Evolutionary conservation across 352 stramenopile species (phyloP).

Genomic region (Phytophthora hybrid): DNA sequence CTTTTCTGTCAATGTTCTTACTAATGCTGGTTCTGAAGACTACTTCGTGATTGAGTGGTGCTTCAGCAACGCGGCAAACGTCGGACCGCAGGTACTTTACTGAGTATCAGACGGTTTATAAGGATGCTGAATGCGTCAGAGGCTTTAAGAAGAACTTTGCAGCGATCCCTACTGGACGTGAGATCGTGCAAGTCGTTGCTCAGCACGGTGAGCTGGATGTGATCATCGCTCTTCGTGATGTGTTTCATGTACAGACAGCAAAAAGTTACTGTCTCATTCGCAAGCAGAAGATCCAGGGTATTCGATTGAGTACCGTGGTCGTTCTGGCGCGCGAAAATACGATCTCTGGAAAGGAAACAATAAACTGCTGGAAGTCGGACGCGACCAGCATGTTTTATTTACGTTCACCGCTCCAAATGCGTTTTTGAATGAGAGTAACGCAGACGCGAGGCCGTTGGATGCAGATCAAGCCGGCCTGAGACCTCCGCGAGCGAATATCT

Average conservation of each 20-base stretch:
- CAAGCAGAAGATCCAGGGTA: conserved; percentile 21
- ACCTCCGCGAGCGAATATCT: not conserved
- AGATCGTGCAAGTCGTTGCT: conserved; percentile 4
- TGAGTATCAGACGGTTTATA: conserved; percentile 1
- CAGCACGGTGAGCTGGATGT: not conserved
- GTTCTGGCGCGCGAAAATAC: not conserved
- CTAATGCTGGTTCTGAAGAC: not conserved
- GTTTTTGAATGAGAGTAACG: not conserved
- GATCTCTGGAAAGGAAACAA: conserved; percentile 8
- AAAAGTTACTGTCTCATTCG: conserved; percentile 11
- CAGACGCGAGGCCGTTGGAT: not conserved
- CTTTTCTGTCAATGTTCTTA: not conserved
- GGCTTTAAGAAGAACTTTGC: conserved; percentile 16
- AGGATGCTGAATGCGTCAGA: not conserved
- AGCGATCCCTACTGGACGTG: not conserved
- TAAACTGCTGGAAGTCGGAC: conserved; percentile 1
- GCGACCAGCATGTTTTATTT: conserved; percentile 13
- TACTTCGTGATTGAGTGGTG: conserved; percentile 17
- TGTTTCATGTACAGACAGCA: conserved; percentile 4
- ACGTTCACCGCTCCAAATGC: conserved; percentile 7
- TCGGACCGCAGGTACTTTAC: conserved; percentile 11
- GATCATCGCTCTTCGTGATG: conserved; percentile 1
- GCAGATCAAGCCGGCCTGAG: no score
- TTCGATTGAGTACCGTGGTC: conserved; percentile 9
- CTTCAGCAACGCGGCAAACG: conserved; percentile 17